phyloP scores from a whole-genome alignment of 2,329 filamentous ascomycete species.

The Drechslera avenae region DNA sequence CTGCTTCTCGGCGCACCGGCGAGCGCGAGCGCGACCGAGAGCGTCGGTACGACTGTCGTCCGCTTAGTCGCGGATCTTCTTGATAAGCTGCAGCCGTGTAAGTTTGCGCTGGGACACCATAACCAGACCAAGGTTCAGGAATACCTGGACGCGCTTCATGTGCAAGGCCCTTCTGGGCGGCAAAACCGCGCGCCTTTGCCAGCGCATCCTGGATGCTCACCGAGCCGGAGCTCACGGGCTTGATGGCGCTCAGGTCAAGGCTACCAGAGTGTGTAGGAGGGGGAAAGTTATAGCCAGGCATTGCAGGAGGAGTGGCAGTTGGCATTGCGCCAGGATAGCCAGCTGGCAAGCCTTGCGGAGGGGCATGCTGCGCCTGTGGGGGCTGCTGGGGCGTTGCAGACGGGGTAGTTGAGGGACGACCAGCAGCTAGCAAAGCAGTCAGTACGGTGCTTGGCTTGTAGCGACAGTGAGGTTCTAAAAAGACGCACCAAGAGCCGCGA shows the following conservation, averaged over 20 bases:
- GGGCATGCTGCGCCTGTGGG: constrained; percentile 48
- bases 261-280: constrained; percentile 75
- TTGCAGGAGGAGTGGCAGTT: constrained; percentile 49
- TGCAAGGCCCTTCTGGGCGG: constrained; percentile 75
- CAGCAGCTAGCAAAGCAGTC: constrained; percentile 47
- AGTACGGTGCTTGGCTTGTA: constrained; percentile 6
- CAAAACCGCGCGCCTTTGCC: constrained; percentile 81
- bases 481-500: constrained; percentile 46
- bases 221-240: constrained; percentile 78
- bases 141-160: constrained; percentile 52
- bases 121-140: constrained; percentile 52
- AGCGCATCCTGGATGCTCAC: constrained; percentile 85
- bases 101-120: constrained; percentile 36
- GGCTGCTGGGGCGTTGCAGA: constrained; percentile 53
- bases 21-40: constrained; percentile 72
- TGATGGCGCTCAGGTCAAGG: constrained; percentile 79
- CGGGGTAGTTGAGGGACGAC: constrained; percentile 54
- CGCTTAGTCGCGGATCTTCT: constrained; percentile 56
- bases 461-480: neutral
- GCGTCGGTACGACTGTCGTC: constrained; percentile 62
- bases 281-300: constrained; percentile 60
- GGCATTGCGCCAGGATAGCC: constrained; percentile 52
- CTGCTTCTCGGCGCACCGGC: constrained; percentile 68
- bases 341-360: constrained; percentile 51
- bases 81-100: constrained; percentile 46